phyloP scores from a whole-genome alignment of 192 early-diverging fungal genomes.

The Dispira parvispora region DNA sequence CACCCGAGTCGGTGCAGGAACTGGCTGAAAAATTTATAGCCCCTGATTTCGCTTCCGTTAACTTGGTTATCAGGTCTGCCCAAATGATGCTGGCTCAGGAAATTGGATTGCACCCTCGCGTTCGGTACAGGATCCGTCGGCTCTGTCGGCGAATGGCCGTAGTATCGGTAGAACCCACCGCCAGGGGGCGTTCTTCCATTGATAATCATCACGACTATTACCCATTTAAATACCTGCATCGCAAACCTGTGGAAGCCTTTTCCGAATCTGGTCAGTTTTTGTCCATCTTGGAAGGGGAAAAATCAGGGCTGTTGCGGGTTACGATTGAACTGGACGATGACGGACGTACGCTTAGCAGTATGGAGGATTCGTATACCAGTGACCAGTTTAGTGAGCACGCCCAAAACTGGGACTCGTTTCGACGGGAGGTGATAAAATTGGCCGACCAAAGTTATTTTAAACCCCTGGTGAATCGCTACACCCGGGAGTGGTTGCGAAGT shows the following conservation, averaged over 20 bases:
- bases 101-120: conserved; percentile 62
- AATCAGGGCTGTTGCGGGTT: conserved; percentile 48
- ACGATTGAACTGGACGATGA: conserved; percentile 36
- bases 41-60: conserved; percentile 14
- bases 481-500: conserved; percentile 52
- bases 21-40: conserved; percentile 18
- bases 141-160: conserved; percentile 51
- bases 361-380: conserved; percentile 32
- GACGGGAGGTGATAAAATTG: conserved; percentile 38
- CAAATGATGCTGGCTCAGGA: conserved; percentile 52
- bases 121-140: conserved; percentile 56
- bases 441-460: conserved; percentile 50
- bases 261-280: conserved; percentile 52
- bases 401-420: conserved; percentile 59
- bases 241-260: conserved; percentile 59
- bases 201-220: conserved; percentile 59
- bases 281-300: conserved; percentile 52
- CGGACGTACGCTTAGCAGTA: conserved; percentile 13
- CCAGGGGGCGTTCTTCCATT: conserved; percentile 59
- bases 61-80: conserved; percentile 30
- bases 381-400: conserved; percentile 40
- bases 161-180: conserved; percentile 62
- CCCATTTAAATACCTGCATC: conserved; percentile 69
- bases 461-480: conserved; percentile 52
- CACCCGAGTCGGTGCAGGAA: conserved; percentile 9